phyloP scores from a whole-genome alignment of 2,329 filamentous ascomycete species.

The Fusarium piperis region DNA sequence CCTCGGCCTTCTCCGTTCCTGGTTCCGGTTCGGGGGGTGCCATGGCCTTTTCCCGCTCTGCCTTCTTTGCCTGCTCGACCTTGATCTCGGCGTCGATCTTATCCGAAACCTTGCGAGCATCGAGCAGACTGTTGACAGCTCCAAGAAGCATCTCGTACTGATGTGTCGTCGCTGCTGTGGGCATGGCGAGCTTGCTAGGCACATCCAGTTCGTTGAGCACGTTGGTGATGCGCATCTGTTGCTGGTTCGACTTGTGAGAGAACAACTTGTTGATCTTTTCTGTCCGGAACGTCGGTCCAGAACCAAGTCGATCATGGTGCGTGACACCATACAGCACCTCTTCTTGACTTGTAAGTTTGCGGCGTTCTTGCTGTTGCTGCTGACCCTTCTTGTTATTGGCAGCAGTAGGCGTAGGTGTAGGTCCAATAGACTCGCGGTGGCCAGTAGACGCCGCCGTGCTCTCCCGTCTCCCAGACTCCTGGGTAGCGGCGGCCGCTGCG shows the following conservation, averaged over 20 bases:
- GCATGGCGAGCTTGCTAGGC: slow-evolving; percentile 75
- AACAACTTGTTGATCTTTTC: slow-evolving; percentile 83
- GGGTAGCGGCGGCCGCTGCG: slow-evolving; percentile 45
- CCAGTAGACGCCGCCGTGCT: slow-evolving; percentile 61
- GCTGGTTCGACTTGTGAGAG: slow-evolving; percentile 78
- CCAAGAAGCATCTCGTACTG: slow-evolving; percentile 76
- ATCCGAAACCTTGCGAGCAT: slow-evolving; percentile 78
- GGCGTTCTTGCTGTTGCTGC: slow-evolving; percentile 60
- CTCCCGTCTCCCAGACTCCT: slow-evolving; percentile 58
- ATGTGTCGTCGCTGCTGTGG: slow-evolving; percentile 75
- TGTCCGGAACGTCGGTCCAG: slow-evolving; percentile 89
- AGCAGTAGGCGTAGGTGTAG: slow-evolving; percentile 47
- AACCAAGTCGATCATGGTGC: slow-evolving; percentile 84
- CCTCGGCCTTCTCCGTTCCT: slow-evolving; percentile 28
- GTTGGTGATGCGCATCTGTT: slow-evolving; percentile 78
- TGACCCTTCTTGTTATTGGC: slow-evolving; percentile 61
- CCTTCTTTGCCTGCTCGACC: slow-evolving; percentile 66
- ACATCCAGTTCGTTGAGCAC: slow-evolving; percentile 78
- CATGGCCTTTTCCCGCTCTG: slow-evolving; percentile 57
- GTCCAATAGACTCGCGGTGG: slow-evolving; percentile 47
- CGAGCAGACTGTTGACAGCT: slow-evolving; percentile 75
- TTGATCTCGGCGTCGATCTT: slow-evolving; percentile 79
- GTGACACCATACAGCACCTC: slow-evolving; percentile 85
- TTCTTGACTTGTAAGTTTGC: slow-evolving; percentile 78
- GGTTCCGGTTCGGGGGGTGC: slow-evolving; percentile 25